phyloP scores from a whole-genome alignment of 352 stramenopile species.

The Globisporangium orthogonon region DNA sequence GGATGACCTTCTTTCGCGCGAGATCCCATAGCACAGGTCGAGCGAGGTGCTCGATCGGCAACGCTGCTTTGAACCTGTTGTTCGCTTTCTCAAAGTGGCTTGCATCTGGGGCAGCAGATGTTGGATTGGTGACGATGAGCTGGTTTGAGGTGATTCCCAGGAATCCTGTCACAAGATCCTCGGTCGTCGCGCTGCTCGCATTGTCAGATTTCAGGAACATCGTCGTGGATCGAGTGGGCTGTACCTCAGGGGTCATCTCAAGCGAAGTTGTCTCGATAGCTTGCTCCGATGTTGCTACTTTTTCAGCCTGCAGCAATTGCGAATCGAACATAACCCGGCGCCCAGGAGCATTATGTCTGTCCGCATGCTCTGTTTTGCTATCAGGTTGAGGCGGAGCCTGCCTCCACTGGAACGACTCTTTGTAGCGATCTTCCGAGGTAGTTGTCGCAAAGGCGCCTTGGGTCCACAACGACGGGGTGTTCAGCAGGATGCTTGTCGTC shows the following conservation, averaged over 20 bases:
- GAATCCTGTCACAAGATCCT: slow-evolving; percentile 11
- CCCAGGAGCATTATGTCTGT: neutral
- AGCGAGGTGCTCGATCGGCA: slow-evolving; percentile 25
- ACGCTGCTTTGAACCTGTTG: neutral
- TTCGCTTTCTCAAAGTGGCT: neutral
- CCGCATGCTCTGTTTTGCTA: neutral
- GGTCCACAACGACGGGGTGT: slow-evolving; percentile 27
- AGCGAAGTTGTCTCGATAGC: neutral
- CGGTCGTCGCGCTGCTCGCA: slow-evolving; percentile 4
- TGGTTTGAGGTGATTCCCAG: slow-evolving; percentile 1
- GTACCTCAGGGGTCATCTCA: neutral
- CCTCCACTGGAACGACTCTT: slow-evolving; percentile 11
- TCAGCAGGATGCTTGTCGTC: slow-evolving; percentile 23
- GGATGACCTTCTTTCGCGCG: slow-evolving; percentile 35
- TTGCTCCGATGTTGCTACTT: neutral
- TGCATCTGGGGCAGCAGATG: neutral
- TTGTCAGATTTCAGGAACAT: slow-evolving; percentile 4
- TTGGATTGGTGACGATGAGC: neutral
- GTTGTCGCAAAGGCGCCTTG: neutral
- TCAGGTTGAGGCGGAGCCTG: neutral
- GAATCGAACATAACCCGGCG: neutral
- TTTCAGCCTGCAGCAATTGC: no score
- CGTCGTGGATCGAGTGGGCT: neutral
- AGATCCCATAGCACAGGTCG: slow-evolving; percentile 41
- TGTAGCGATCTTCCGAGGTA: slow-evolving; percentile 4